phyloP scores from a whole-genome alignment of 768 basidiomycete genomes.

The Pleurotus djamor region DNA sequence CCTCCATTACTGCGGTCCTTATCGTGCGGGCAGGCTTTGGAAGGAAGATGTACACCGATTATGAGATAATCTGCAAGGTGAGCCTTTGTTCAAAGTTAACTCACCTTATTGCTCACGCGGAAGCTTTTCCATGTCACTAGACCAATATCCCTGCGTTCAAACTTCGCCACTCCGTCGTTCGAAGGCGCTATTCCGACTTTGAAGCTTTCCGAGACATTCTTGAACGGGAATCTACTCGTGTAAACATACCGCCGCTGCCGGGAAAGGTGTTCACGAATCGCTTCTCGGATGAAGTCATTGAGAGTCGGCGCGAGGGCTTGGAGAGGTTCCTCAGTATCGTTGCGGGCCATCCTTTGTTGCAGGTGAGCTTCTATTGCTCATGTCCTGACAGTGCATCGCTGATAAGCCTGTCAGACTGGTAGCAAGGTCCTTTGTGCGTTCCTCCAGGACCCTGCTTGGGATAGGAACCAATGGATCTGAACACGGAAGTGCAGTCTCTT shows the following conservation, averaged over 20 bases:
- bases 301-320: slow-evolving; percentile 85
- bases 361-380: slow-evolving; percentile 50
- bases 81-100: slow-evolving; percentile 14
- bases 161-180: slow-evolving; percentile 86
- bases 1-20: background rate
- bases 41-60: slow-evolving; percentile 99
- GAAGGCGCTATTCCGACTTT: slow-evolving; percentile 89
- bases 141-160: slow-evolving; percentile 99
- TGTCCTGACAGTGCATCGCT: slow-evolving; percentile 2
- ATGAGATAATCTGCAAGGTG: slow-evolving; percentile 97
- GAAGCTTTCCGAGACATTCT: slow-evolving; percentile 98
- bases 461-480: slow-evolving; percentile 76
- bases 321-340: slow-evolving; percentile 96
- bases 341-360: slow-evolving; percentile 94
- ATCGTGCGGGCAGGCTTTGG: slow-evolving; percentile 67
- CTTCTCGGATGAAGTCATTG: slow-evolving; percentile 98
- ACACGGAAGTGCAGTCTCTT: background rate
- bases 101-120: background rate
- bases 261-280: slow-evolving; percentile 99
- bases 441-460: slow-evolving; percentile 93
- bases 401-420: slow-evolving; percentile 61
- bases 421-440: slow-evolving; percentile 97
- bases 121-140: slow-evolving; percentile 33
- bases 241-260: slow-evolving; percentile 96
- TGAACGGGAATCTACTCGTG: slow-evolving; percentile 94